phyloP scores from a whole-genome alignment of 495 filamentous ascomycete genomes.

The Barbatosphaeria neglecta region DNA sequence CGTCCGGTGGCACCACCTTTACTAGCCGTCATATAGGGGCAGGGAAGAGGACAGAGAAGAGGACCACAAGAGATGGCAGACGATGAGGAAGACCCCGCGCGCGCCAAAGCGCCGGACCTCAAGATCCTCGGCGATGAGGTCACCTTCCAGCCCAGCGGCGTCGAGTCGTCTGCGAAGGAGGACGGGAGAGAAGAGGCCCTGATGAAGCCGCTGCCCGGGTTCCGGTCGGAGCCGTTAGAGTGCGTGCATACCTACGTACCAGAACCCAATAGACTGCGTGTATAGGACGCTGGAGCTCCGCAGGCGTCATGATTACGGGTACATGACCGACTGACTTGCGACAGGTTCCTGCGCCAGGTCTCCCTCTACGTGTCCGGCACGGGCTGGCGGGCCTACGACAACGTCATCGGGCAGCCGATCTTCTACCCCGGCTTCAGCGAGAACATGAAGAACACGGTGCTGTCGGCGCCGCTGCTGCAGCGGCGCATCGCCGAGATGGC shows the following conservation, averaged over 20 bases:
- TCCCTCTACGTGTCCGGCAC: conserved; percentile 79
- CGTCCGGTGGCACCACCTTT: background rate
- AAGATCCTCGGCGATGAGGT: conserved; percentile 71
- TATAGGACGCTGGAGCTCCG: too few relatives aligned
- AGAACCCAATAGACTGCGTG: too few relatives aligned
- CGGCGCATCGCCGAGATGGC: conserved; percentile 66
- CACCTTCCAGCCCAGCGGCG: conserved; percentile 67
- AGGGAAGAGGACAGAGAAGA: background rate
- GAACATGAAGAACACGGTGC: conserved; percentile 66
- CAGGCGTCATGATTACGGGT: too few relatives aligned
- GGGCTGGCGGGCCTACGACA: conserved; percentile 89
- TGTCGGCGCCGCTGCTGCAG: conserved; percentile 64
- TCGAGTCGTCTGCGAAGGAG: conserved; percentile 32
- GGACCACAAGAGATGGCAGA: conserved; percentile 17
- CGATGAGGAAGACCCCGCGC: conserved; percentile 19
- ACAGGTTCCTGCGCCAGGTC: conserved; percentile 85
- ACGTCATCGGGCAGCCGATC: conserved; percentile 78
- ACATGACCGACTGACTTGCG: conserved; percentile 1
- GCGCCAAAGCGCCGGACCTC: conserved; percentile 62
- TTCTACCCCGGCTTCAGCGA: conserved; percentile 90
- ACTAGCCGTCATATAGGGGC: too few relatives aligned
- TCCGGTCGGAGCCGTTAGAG: conserved; percentile 46
- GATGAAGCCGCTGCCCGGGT: conserved; percentile 72
- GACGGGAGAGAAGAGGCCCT: conserved; percentile 56
- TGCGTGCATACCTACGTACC: conserved; percentile 12